Conservation (phyloP, 352 stramenopile species). For the Globisporangium camurandrum region DNA sequence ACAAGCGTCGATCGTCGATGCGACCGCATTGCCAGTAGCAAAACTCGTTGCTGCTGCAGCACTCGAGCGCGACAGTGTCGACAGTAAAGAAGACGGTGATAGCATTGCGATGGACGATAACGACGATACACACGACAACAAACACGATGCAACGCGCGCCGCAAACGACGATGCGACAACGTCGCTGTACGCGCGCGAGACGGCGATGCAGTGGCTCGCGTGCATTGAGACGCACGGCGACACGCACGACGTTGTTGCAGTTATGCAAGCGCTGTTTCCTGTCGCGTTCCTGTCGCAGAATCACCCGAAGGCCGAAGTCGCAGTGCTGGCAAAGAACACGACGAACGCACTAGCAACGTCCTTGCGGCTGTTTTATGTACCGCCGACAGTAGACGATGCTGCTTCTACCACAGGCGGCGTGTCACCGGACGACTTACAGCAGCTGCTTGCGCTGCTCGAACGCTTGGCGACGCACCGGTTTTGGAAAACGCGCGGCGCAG, state of each 20-base stretch:
- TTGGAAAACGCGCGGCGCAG: conserved; percentile 65
- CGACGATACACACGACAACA: too few relatives aligned
- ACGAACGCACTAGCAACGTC: conserved; percentile 49
- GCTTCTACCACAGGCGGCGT: background rate
- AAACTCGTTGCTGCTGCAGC: conserved; percentile 7
- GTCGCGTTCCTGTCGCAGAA: conserved; percentile 64
- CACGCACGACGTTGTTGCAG: conserved; percentile 25
- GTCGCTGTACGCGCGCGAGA: conserved; percentile 47
- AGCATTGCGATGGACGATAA: too few relatives aligned
- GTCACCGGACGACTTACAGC: conserved; percentile 8
- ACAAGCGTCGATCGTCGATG: conserved; percentile 5
- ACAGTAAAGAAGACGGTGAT: too few relatives aligned
- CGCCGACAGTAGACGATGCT: background rate
- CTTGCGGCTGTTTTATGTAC: conserved; percentile 33
- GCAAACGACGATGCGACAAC: conserved; percentile 12
- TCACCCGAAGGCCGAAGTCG: conserved; percentile 60
- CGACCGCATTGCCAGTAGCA: conserved; percentile 8
- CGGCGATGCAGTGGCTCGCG: conserved; percentile 60
- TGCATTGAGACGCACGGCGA: conserved; percentile 46
- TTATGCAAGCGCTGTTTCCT: conserved; percentile 44
- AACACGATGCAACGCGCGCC: conserved; percentile 1
- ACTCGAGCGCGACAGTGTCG: too few relatives aligned
- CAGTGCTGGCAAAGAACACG: conserved; percentile 52
- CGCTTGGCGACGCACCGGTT: conserved; percentile 25
- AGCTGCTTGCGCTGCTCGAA: conserved; percentile 36